Conservation (phyloP, 2,329 filamentous ascomycete species). For the Mariannaea sp. region DNA sequence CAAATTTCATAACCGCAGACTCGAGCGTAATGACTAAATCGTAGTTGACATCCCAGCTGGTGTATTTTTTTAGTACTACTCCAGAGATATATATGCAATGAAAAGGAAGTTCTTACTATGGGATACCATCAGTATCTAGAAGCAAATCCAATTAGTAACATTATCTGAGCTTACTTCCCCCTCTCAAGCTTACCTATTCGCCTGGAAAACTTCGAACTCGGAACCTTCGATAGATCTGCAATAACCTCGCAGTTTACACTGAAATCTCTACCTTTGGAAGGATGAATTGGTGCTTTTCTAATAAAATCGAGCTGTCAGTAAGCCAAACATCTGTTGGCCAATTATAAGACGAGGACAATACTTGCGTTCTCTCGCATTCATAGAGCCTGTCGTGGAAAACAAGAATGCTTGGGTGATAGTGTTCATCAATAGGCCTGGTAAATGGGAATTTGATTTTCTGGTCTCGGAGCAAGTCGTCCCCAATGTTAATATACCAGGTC, state of each 20-base stretch:
- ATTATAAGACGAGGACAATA: too few relatives aligned
- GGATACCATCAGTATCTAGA: neutral
- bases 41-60: neutral
- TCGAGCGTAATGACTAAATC: slow-evolving; percentile 7
- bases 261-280: neutral
- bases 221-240: neutral
- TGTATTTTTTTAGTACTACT: neutral
- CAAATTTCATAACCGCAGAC: slow-evolving; percentile 13
- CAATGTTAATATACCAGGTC: slow-evolving; percentile 24
- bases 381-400: neutral
- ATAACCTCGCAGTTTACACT: neutral
- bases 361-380: neutral
- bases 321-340: too few relatives aligned
- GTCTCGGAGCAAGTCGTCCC: slow-evolving; percentile 22
- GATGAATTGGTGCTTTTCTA: slow-evolving; percentile 1
- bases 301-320: neutral
- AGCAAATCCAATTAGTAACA: neutral
- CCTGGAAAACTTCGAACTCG: neutral
- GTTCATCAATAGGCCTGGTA: neutral
- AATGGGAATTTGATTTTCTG: slow-evolving; percentile 17
- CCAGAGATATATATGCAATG: neutral
- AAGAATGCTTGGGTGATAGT: neutral
- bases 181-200: neutral
- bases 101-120: neutral
- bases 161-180: neutral